Conservation (phyloP, 768 basidiomycete genomes). For the Hemileccinum impolitum region DNA sequence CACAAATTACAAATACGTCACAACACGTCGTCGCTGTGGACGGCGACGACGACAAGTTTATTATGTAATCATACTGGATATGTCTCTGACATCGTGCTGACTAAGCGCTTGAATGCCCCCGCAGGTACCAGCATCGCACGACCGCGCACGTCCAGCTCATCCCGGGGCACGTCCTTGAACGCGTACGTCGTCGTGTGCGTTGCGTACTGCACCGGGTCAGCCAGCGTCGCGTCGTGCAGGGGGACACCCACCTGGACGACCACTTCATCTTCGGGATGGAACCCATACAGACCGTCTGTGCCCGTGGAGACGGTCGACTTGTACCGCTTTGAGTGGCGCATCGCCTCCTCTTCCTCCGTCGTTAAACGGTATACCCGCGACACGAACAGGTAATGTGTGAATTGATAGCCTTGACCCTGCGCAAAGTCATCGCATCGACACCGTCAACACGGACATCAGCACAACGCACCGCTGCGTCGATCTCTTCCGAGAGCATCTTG, state of each 20-base stretch:
- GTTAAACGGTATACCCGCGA: conserved; percentile 78
- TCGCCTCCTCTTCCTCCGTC: conserved; percentile 58
- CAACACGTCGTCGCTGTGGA: conserved; percentile 10
- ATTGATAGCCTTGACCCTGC: conserved; percentile 60
- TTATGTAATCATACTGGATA: conserved; percentile 24
- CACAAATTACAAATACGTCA: conserved; percentile 15
- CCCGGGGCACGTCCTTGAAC: conserved; percentile 39
- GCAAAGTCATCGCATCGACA: not conserved
- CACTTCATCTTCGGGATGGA: conserved; percentile 84
- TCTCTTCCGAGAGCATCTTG: conserved; percentile 79
- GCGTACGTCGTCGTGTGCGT: conserved; percentile 32
- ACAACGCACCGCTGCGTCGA: conserved; percentile 68
- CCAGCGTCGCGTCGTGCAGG: not conserved
- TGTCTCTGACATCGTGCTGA: conserved; percentile 35
- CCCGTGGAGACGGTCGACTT: conserved; percentile 7
- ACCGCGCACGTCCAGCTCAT: conserved; percentile 42
- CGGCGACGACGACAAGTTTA: conserved; percentile 4
- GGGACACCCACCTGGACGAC: conserved; percentile 53
- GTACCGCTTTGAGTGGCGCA: conserved; percentile 38
- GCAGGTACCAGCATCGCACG: conserved; percentile 61
- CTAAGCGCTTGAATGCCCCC: conserved; percentile 39
- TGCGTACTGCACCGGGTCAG: conserved; percentile 12
- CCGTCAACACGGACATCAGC: conserved; percentile 31
- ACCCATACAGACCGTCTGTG: conserved; percentile 55
- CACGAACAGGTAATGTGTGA: conserved; percentile 72